Evolutionary conservation across 768 basidiomycete species (phyloP), one percentile per base, ranked within the genome.

Genomic region (Cystobasidium ongulense): DNA sequence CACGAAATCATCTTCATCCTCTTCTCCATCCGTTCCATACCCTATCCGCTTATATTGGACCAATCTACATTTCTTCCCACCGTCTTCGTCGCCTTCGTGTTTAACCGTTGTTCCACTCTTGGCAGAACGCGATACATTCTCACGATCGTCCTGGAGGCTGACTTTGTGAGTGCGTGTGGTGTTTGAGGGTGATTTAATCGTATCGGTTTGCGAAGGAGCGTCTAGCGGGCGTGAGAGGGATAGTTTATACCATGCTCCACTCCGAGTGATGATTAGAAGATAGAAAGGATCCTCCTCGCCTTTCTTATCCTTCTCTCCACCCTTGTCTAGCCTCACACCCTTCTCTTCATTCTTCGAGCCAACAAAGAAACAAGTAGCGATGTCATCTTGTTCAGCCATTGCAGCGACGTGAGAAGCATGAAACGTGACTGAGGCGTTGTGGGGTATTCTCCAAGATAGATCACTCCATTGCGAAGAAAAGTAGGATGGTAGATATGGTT

Each of bases 391-490:
- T 31, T 63, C 63, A 21, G 67, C 73, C 25, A 66, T 53, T 90
- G 65, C 53, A 33, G 74, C 74, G 35, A 77, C 59, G 64, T 41
- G 39, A n/a, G 59, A 39, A 57, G 59, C n/a, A 65, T 38, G 39
- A 63, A 73, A 67, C 36, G 71, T 59, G 27, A 59, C 57, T 27
- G 57, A 59, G 29, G 57, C 57, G 57, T 59, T 59, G 23, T 59
- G 57, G 1, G 92, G 92, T 79, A 96, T 90, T 52, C 90, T 86
- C 80, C 90, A 96, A 76, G 91, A 89, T 17, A 92, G 91, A 79
- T 95, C 93, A 0, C 92, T 94, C 93, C 92, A 95, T 80, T 93
- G 89, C n/a, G 91, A 93, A 78, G 88, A 88, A 79, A 96, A 93
- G 80, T 95, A 95, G 75, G 89, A 90, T 21, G 92, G 92, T 11